phyloP scores from a whole-genome alignment of 371 early-diverging fungal species.

The Paraphysoderma sedebokerense region DNA sequence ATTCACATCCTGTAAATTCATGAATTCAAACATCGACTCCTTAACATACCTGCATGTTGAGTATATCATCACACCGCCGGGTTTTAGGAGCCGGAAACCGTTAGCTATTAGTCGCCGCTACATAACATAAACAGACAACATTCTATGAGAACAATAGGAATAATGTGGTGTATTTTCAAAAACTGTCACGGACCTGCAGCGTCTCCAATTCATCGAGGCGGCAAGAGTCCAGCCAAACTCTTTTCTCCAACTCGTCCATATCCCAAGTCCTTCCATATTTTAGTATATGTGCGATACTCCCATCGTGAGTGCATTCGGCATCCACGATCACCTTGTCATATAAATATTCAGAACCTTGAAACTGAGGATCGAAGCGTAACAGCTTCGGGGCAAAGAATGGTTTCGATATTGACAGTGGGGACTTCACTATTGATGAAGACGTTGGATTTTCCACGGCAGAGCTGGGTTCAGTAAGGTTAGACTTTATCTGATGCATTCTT shows the following conservation, averaged over 20 bases:
- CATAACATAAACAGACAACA: slow-evolving; percentile 5
- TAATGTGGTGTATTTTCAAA: too few relatives aligned
- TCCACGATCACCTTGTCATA: slow-evolving; percentile 89
- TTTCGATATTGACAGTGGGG: slow-evolving; percentile 8
- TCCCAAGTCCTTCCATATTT: slow-evolving; percentile 45
- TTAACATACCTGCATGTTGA: slow-evolving; percentile 75
- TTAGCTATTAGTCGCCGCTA: slow-evolving; percentile 46
- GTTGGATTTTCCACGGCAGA: slow-evolving; percentile 1
- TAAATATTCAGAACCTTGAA: slow-evolving; percentile 12
- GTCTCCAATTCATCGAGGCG: slow-evolving; percentile 21
- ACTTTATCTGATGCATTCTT: neutral
- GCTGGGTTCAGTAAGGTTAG: too few relatives aligned
- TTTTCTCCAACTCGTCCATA: slow-evolving; percentile 46
- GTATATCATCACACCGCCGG: slow-evolving; percentile 66
- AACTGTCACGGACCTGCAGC: too few relatives aligned
- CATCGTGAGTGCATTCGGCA: slow-evolving; percentile 92
- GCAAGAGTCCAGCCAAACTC: slow-evolving; percentile 36
- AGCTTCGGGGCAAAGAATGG: slow-evolving; percentile 66
- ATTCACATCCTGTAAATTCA: slow-evolving; percentile 62
- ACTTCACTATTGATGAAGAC: neutral
- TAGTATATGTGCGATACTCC: slow-evolving; percentile 67
- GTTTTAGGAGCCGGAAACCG: slow-evolving; percentile 44
- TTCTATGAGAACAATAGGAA: too few relatives aligned
- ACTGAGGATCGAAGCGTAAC: slow-evolving; percentile 38
- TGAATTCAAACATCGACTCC: too few relatives aligned